Conservation (phyloP, 106 monocot species). For the Acorus calamus region DNA sequence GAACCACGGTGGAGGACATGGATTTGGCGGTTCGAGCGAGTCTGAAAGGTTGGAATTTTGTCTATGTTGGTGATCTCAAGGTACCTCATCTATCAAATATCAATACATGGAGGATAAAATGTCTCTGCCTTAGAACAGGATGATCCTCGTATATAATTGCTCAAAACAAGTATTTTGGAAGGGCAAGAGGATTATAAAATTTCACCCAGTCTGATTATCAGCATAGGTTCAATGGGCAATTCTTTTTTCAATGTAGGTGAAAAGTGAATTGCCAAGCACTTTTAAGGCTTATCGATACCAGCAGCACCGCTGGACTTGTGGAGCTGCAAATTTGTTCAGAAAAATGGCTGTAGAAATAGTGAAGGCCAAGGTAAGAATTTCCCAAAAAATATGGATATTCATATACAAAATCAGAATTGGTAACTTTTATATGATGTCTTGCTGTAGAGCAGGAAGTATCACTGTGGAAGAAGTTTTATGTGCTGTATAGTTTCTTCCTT, state of each 20-base stretch:
- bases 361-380: conserved; percentile 15
- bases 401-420: no score
- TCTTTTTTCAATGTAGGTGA: conserved; percentile 17
- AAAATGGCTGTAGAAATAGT: conserved; percentile 31
- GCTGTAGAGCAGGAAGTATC: conserved; percentile 37
- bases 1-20: background rate
- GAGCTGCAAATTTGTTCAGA: conserved; percentile 42
- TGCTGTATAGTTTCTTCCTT: conserved; percentile 74
- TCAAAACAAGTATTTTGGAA: no score
- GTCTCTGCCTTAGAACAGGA: no score
- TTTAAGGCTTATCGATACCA: conserved; percentile 45
- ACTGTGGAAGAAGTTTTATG: conserved; percentile 40
- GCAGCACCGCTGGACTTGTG: conserved; percentile 48
- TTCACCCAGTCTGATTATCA: no score
- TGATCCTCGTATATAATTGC: no score
- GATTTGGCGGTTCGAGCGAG: conserved; percentile 19
- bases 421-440: no score
- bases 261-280: conserved; percentile 46
- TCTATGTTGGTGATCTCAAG: conserved; percentile 13
- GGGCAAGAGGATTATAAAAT: no score
- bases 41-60: conserved; percentile 11
- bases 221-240: no score
- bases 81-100: background rate
- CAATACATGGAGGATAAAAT: no score
- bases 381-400: no score